These are phyloP conservation scores for Psilocybe cubensis DNA, from an alignment of 768 basidiomycete genomes.

Conservation along the genomic window DNA sequence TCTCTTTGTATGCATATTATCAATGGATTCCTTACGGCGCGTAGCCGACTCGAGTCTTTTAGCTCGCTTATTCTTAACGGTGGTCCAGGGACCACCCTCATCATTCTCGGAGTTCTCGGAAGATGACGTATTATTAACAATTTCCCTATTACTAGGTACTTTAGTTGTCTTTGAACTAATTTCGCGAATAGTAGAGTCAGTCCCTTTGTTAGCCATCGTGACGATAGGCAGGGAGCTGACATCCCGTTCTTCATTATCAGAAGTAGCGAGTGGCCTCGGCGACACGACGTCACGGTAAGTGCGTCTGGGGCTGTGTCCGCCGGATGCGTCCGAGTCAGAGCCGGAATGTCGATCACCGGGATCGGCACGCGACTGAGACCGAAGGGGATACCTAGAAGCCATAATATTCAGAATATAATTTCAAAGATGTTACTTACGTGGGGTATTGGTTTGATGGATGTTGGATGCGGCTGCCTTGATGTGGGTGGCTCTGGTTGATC, in stretches of 20 bases:
- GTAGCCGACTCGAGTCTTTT: neutral
- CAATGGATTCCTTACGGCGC: neutral
- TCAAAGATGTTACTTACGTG: neutral
- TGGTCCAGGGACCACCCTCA: neutral
- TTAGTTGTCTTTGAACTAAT: neutral
- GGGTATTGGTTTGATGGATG: no score
- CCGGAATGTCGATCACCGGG: neutral
- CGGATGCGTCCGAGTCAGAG: neutral
- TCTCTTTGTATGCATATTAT: neutral
- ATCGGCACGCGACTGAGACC: neutral
- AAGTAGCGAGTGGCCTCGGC: constrained; percentile 6
- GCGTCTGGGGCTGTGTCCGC: neutral
- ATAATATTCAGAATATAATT: neutral
- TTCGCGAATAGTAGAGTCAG: neutral
- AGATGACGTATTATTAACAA: neutral
- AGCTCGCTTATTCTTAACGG: neutral
- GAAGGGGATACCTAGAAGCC: neutral
- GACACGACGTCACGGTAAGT: constrained; percentile 11
- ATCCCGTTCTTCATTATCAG: neutral
- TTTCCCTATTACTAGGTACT: neutral
- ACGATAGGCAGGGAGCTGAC: neutral
- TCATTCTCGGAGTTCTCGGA: neutral
- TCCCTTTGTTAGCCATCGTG: neutral
- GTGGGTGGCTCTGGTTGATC: constrained; percentile 1
- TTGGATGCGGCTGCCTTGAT: neutral